A percentile compares a stretch with the other conserved stretches of the same genome.
phyloP scores from a whole-genome alignment of 192 early-diverging fungal genomes.

The Backusella morwellensis region DNA sequence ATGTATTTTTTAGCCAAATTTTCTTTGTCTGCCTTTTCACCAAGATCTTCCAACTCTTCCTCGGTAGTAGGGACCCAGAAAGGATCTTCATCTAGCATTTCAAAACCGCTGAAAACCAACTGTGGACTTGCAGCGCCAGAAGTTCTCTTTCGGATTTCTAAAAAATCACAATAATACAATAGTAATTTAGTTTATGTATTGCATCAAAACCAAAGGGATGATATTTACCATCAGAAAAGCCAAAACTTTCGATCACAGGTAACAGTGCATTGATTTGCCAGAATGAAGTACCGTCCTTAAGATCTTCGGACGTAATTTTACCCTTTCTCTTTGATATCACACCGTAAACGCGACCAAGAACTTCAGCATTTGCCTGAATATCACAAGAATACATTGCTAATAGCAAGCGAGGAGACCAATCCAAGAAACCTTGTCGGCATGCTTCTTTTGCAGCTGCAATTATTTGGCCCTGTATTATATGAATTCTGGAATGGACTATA shows the following conservation, averaged over 20 bases:
- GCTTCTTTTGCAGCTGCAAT: conserved; percentile 86
- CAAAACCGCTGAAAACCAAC: conserved; percentile 93
- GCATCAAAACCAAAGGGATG: neutral
- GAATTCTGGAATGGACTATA: conserved; percentile 42
- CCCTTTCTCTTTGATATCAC: conserved; percentile 89
- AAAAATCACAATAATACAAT: neutral
- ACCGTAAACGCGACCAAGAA: conserved; percentile 94
- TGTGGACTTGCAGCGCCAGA: conserved; percentile 95
- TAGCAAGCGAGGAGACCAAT: conserved; percentile 93
- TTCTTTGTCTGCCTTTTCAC: conserved; percentile 95
- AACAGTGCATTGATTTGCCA: conserved; percentile 85
- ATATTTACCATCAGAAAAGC: conserved; percentile 86
- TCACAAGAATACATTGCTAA: conserved; percentile 98
- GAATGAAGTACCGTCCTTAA: conserved; percentile 97
- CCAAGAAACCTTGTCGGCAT: conserved; percentile 79
- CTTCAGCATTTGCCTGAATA: conserved; percentile 92
- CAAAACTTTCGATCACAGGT: conserved; percentile 97
- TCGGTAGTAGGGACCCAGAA: conserved; percentile 99
- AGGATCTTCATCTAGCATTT: conserved; percentile 89
- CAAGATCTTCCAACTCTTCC: conserved; percentile 97
- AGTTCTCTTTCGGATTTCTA: conserved; percentile 93
- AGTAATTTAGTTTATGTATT: neutral
- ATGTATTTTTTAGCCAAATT: conserved; percentile 97
- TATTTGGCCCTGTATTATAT: conserved; percentile 72
- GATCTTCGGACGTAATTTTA: conserved; percentile 92